phyloP scores from a whole-genome alignment of 805 yeast species.

The Sporopachydermia lactativora region DNA sequence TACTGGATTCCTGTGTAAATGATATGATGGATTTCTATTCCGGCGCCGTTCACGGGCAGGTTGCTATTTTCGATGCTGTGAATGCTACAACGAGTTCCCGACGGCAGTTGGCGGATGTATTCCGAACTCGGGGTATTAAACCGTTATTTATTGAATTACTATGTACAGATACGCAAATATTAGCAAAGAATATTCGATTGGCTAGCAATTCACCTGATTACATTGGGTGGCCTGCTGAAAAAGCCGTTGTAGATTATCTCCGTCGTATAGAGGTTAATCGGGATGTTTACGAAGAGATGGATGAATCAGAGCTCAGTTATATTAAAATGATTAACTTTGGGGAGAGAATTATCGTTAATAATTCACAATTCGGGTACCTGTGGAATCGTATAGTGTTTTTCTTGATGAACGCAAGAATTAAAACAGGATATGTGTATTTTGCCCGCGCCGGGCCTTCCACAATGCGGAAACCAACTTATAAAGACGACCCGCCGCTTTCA shows the following conservation, averaged over 20 bases:
- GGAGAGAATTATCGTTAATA: conserved; percentile 63
- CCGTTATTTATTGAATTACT: conserved; percentile 80
- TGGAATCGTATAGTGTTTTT: conserved; percentile 85
- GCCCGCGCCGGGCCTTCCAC: conserved; percentile 58
- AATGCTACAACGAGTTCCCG: conserved; percentile 69
- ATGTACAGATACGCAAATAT: conserved; percentile 55
- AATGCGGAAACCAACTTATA: conserved; percentile 37
- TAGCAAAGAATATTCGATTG: conserved; percentile 66
- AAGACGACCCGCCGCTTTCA: conserved; percentile 72
- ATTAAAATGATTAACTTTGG: conserved; percentile 88
- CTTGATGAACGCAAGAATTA: conserved; percentile 79
- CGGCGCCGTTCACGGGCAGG: conserved; percentile 65
- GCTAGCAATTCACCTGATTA: conserved; percentile 83
- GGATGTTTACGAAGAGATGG: conserved; percentile 61
- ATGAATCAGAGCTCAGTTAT: conserved; percentile 43
- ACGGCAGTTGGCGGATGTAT: conserved; percentile 35
- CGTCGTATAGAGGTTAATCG: conserved; percentile 55
- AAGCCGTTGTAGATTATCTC: conserved; percentile 67
- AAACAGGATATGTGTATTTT: conserved; percentile 82
- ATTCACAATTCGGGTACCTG: conserved; percentile 76
- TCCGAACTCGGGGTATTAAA: conserved; percentile 49
- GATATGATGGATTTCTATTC: conserved; percentile 64
- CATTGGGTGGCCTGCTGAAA: conserved; percentile 52
- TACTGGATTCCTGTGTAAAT: conserved; percentile 46
- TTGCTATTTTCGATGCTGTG: conserved; percentile 92